Percentiles rank a stretch among this genome's conserved stretches.
Conservation (phyloP, 2,329 filamentous ascomycete species). For the Apiospora sp. region DNA sequence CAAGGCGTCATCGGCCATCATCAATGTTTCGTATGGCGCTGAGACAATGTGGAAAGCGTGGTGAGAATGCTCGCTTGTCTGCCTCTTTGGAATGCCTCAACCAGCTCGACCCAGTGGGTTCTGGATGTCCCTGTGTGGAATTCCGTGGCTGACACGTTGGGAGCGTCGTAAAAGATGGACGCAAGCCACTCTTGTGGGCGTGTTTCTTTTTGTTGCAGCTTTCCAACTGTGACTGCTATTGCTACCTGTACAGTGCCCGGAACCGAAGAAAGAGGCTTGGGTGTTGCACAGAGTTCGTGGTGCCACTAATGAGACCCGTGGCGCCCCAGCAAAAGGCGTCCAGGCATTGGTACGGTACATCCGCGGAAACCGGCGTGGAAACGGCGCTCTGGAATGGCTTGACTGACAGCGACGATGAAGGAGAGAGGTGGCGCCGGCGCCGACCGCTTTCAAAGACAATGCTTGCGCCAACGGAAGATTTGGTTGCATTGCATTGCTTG, state of each 20-base stretch:
- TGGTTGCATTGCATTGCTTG: conserved; percentile 17
- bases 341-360: conserved; percentile 6
- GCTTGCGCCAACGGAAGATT: background rate
- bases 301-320: conserved; percentile 20
- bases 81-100: background rate
- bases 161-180: conserved; percentile 4
- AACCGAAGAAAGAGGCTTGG: background rate
- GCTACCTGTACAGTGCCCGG: background rate
- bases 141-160: conserved; percentile 29
- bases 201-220: conserved; percentile 27
- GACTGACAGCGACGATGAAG: conserved; percentile 8
- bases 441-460: conserved; percentile 6
- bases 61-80: background rate
- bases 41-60: conserved; percentile 1
- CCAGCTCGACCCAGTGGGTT: background rate
- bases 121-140: conserved; percentile 23
- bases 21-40: conserved; percentile 10
- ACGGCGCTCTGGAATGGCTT: conserved; percentile 15
- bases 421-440: conserved; percentile 13
- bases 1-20: background rate
- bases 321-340: background rate
- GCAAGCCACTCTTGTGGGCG: background rate
- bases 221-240: background rate
- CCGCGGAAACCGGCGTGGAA: conserved; percentile 15
- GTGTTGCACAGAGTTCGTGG: conserved; percentile 9